These are phyloP conservation scores for Ambrosiella beaveri DNA, from an alignment of 2,329 filamentous ascomycete genomes.

Conservation along the genomic window DNA sequence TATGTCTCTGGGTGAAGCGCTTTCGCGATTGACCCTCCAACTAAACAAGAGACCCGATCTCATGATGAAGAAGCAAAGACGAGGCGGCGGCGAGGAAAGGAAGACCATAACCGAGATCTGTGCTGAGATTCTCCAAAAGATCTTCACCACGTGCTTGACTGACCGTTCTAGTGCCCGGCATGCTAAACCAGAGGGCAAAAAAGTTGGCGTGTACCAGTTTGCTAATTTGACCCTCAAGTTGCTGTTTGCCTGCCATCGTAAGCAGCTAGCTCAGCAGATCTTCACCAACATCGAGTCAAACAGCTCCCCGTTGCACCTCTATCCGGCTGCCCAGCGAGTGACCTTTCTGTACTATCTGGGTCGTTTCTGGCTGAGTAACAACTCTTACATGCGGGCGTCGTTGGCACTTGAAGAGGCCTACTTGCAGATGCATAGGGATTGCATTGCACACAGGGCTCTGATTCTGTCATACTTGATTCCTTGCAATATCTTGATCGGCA, in stretches of 20 bases:
- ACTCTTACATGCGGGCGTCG: conserved; percentile 62
- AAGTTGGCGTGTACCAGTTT: conserved; percentile 76
- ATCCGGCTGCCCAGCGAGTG: conserved; percentile 71
- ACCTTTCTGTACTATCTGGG: conserved; percentile 92
- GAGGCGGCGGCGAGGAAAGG: conserved; percentile 44
- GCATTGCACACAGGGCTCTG: conserved; percentile 55
- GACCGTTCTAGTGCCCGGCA: conserved; percentile 54
- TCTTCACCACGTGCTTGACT: conserved; percentile 77
- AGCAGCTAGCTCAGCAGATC: conserved; percentile 68
- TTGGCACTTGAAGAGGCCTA: conserved; percentile 66
- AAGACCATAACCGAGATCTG: conserved; percentile 73
- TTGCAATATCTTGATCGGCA: conserved; percentile 66
- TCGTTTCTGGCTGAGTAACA: conserved; percentile 72
- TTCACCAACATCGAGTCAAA: conserved; percentile 76
- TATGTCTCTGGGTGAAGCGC: conserved; percentile 61
- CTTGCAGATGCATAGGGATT: conserved; percentile 42
- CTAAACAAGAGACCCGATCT: conserved; percentile 68
- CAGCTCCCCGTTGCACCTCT: conserved; percentile 63
- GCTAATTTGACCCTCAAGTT: conserved; percentile 82
- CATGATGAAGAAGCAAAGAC: conserved; percentile 23
- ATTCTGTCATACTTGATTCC: conserved; percentile 76
- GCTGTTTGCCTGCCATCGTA: conserved; percentile 71
- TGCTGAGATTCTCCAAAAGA: conserved; percentile 75
- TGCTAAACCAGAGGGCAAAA: conserved; percentile 63
- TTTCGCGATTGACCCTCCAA: conserved; percentile 69